A percentile compares a stretch with the other conserved stretches of the same genome.
These are phyloP conservation scores for Orbilia oligospora DNA, from an alignment of 2,329 filamentous ascomycete genomes.

Conservation along the genomic window DNA sequence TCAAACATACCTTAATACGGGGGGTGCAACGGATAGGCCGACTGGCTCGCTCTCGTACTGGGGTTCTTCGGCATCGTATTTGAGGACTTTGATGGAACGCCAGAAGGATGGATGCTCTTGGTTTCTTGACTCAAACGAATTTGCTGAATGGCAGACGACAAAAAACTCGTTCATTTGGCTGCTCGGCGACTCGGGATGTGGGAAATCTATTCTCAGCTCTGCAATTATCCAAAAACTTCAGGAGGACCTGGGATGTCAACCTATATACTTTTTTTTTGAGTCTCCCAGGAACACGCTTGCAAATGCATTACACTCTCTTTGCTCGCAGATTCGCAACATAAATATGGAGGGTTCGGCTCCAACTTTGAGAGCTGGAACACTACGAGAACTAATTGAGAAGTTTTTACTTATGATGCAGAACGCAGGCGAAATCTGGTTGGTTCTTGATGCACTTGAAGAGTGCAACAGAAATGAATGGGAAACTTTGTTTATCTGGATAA, in stretches of 20 bases:
- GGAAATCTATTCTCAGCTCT: conserved; percentile 68
- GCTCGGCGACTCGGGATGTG: conserved; percentile 68
- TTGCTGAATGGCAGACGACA: conserved; percentile 65
- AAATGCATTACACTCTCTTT: conserved; percentile 67
- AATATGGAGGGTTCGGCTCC: conserved; percentile 53
- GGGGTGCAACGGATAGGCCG: not conserved
- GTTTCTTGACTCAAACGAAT: conserved; percentile 65
- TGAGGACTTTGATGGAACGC: conserved; percentile 65
- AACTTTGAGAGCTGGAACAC: conserved; percentile 63
- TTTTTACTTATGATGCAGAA: conserved; percentile 63
- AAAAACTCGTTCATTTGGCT: conserved; percentile 66
- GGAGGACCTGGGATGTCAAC: conserved; percentile 4
- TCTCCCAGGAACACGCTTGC: conserved; percentile 67
- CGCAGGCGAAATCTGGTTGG: conserved; percentile 62
- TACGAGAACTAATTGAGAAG: conserved; percentile 62
- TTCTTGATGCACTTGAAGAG: conserved; percentile 65
- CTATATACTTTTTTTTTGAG: conserved; percentile 67
- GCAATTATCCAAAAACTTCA: conserved; percentile 65
- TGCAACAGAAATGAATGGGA: conserved; percentile 48
- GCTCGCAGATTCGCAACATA: conserved; percentile 65
- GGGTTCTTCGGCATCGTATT: conserved; percentile 66
- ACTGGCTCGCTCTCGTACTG: conserved; percentile 65
- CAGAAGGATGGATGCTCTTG: conserved; percentile 65
- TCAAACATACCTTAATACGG: not conserved
- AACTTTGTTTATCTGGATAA: not conserved